These are phyloP conservation scores for Rhizophagus clarus DNA, from an alignment of 192 early-diverging fungal genomes.

Conservation along the genomic window DNA sequence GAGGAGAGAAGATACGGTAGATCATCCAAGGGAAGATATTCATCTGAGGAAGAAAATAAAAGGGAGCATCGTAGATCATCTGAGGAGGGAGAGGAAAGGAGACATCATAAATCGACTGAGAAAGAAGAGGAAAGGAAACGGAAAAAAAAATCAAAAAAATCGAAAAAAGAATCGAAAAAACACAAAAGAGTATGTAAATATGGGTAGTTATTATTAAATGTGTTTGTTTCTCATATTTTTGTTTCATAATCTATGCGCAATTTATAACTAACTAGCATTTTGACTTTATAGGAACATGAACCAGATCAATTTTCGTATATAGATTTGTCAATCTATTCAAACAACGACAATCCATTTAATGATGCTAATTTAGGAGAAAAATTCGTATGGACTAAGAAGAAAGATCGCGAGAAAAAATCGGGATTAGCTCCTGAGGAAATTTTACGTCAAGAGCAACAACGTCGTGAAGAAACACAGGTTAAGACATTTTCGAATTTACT, in stretches of 20 bases:
- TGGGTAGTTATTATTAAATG: not conserved
- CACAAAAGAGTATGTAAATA: not conserved
- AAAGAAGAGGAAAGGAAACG: not conserved
- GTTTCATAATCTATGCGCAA: not conserved
- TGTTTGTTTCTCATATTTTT: not conserved
- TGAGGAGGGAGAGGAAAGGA: no score
- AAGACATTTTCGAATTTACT: not conserved
- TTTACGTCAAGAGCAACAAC: constrained; percentile 52
- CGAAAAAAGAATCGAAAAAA: not conserved
- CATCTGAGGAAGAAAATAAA: no score
- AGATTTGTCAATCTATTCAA: constrained; percentile 62
- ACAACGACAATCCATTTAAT: constrained; percentile 78
- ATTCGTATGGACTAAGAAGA: constrained; percentile 95
- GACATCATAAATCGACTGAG: not conserved
- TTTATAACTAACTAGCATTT: not conserved
- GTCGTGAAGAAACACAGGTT: constrained; percentile 63
- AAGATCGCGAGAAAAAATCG: constrained; percentile 76
- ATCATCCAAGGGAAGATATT: no score
- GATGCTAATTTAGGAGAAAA: constrained; percentile 79
- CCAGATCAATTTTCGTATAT: constrained; percentile 15
- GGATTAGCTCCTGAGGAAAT: constrained; percentile 62
- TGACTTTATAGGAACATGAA: not conserved
- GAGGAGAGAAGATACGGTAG: no score
- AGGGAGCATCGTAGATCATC: no score
- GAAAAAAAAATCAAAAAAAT: not conserved